phyloP scores from a whole-genome alignment of 805 yeast genomes.

The Wickerhamomyces subpelliculosus region DNA sequence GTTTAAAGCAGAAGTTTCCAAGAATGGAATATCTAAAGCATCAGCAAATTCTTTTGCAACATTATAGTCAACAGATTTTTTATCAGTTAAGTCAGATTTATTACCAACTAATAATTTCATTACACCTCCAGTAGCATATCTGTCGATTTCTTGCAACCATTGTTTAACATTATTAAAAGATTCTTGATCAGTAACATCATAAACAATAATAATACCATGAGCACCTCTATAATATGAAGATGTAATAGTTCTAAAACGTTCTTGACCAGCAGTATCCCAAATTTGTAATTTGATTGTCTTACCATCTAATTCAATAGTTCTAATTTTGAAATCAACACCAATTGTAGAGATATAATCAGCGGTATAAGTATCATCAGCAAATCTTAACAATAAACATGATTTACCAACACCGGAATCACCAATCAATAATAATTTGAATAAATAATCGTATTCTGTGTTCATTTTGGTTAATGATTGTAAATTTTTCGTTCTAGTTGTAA shows the following conservation, averaged over 20 bases:
- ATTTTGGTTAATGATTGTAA: constrained; percentile 24
- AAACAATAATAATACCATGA: constrained; percentile 95
- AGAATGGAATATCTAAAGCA: constrained; percentile 85
- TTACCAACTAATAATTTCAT: constrained; percentile 94
- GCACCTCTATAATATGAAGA: constrained; percentile 98
- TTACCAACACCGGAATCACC: constrained; percentile 99
- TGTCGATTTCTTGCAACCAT: constrained; percentile 98
- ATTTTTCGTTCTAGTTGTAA: background rate
- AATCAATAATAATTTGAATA: constrained; percentile 88
- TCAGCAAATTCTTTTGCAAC: constrained; percentile 98
- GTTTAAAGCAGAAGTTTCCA: constrained; percentile 93
- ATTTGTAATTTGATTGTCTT: constrained; percentile 96
- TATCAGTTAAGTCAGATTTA: constrained; percentile 89
- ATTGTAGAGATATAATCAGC: constrained; percentile 96
- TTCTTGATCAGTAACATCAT: constrained; percentile 97
- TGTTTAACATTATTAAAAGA: constrained; percentile 94
- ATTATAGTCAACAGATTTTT: constrained; percentile 91
- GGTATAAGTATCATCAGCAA: constrained; percentile 95
- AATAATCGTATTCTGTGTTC: constrained; percentile 96
- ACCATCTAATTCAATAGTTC: constrained; percentile 91
- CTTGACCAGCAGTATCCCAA: constrained; percentile 99
- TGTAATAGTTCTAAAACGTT: constrained; percentile 95
- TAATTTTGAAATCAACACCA: constrained; percentile 91
- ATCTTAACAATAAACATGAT: constrained; percentile 88
- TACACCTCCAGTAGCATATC: constrained; percentile 97